A percentile compares a stretch with the other conserved stretches of the same genome.
Evolutionary conservation across 768 basidiomycete species (phyloP).

Genomic region (Rossbeevera mucosa): DNA sequence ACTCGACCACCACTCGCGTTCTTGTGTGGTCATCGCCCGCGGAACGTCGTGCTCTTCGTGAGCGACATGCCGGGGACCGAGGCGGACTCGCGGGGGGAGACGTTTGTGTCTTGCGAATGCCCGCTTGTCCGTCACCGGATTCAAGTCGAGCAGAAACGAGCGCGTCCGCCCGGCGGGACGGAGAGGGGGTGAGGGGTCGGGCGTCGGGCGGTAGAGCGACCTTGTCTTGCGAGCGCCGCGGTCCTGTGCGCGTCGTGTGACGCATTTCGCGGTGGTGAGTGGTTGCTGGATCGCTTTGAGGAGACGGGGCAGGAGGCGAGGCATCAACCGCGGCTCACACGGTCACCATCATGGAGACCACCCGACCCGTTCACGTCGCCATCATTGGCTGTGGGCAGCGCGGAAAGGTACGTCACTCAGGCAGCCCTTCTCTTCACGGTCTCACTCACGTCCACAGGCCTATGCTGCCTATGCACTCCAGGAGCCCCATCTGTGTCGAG

Average conservation of each 20-base stretch:
- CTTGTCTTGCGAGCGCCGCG: slow-evolving; percentile 23
- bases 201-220: slow-evolving; percentile 33
- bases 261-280: slow-evolving; percentile 9
- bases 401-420: slow-evolving; percentile 51
- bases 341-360: slow-evolving; percentile 15
- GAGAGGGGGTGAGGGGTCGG: slow-evolving; percentile 38
- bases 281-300: slow-evolving; percentile 37
- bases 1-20: slow-evolving; percentile 66
- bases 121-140: slow-evolving; percentile 50
- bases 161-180: slow-evolving; percentile 39
- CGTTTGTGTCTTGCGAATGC: slow-evolving; percentile 54
- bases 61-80: slow-evolving; percentile 26
- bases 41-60: slow-evolving; percentile 33
- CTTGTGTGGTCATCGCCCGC: slow-evolving; percentile 58
- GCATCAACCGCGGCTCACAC: too few relatives aligned
- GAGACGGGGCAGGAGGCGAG: slow-evolving; percentile 68
- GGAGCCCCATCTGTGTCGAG: slow-evolving; percentile 60
- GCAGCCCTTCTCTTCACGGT: background rate
- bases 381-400: slow-evolving; percentile 83
- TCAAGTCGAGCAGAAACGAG: slow-evolving; percentile 62
- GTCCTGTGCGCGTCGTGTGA: slow-evolving; percentile 8
- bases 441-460: slow-evolving; percentile 38
- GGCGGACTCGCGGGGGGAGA: slow-evolving; percentile 44
- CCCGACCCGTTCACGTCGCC: slow-evolving; percentile 59
- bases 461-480: slow-evolving; percentile 62